Evolutionary conservation across 2,329 filamentous ascomycete genomes (phyloP).

Genomic region (Fusarium robinianum): DNA sequence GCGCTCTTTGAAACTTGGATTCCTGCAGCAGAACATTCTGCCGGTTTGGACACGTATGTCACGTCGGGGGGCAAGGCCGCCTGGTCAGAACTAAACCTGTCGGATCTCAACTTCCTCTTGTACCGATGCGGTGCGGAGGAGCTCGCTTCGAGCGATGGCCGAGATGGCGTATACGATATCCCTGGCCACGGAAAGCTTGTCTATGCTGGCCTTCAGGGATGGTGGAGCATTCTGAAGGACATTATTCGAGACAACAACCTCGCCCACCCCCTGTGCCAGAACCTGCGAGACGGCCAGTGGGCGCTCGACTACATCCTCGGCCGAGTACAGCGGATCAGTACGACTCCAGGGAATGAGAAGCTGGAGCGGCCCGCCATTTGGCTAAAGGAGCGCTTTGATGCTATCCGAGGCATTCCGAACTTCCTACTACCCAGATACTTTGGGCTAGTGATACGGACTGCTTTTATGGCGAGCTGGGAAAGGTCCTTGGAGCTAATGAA

Average conservation of each 20-base stretch:
- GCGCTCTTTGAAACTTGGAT: conserved; percentile 97
- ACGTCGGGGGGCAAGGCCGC: conserved; percentile 79
- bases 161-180: conserved; percentile 87
- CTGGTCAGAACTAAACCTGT: conserved; percentile 73
- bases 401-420: conserved; percentile 80
- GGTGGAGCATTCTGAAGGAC: conserved; percentile 89
- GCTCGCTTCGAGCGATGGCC: conserved; percentile 74
- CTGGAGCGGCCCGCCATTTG: conserved; percentile 72
- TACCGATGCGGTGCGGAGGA: conserved; percentile 92
- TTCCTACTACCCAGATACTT: conserved; percentile 95
- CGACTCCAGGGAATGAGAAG: conserved; percentile 63
- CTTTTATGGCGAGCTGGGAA: conserved; percentile 82
- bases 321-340: conserved; percentile 73
- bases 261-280: conserved; percentile 90
- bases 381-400: conserved; percentile 84
- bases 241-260: conserved; percentile 89
- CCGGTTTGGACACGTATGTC: conserved; percentile 83
- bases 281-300: conserved; percentile 91
- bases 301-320: conserved; percentile 84
- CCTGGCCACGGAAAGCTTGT: conserved; percentile 83
- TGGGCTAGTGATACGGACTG: conserved; percentile 82
- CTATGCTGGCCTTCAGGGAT: conserved; percentile 96
- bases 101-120: conserved; percentile 88
- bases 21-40: conserved; percentile 80
- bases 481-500: conserved; percentile 79